These are phyloP conservation scores for Dalechampia spathulata DNA, from an alignment of 441 rosid species.

Conservation along the genomic window DNA sequence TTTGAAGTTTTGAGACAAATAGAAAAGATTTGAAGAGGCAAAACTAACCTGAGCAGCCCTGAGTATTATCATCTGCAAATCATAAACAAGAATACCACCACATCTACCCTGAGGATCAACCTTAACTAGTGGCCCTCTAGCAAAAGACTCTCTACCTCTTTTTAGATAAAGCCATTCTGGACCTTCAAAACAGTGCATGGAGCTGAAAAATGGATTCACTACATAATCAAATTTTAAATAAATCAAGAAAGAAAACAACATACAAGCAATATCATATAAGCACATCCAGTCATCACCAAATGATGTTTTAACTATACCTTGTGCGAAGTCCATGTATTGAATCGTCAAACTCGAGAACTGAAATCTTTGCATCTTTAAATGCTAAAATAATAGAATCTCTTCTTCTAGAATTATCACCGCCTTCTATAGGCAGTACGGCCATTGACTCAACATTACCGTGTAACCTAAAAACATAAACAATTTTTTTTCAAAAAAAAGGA, in stretches of 20 bases:
- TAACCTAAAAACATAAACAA: too few species aligned
- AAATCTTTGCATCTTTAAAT: slow-evolving; percentile 77
- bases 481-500: slow-evolving; percentile 8
- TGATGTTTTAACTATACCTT: slow-evolving; percentile 25
- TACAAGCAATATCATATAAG: too few species aligned
- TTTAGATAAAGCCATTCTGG: slow-evolving; percentile 92
- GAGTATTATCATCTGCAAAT: slow-evolving; percentile 92
- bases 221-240: slow-evolving; percentile 2
- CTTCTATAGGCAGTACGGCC: slow-evolving; percentile 65
- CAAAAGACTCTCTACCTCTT: slow-evolving; percentile 92
- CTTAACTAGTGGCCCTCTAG: slow-evolving; percentile 75
- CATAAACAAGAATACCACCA: slow-evolving; percentile 86
- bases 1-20: too few species aligned
- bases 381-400: slow-evolving; percentile 83
- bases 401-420: slow-evolving; percentile 56
- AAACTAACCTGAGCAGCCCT: slow-evolving; percentile 85
- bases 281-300: too few species aligned
- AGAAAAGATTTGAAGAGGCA: slow-evolving; percentile 8
- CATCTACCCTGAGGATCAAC: slow-evolving; percentile 99
- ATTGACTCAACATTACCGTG: slow-evolving; percentile 92
- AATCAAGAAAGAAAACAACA: too few species aligned
- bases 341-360: slow-evolving; percentile 92
- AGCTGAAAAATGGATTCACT: slow-evolving; percentile 44
- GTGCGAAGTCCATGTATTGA: slow-evolving; percentile 75
- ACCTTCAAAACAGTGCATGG: slow-evolving; percentile 99